Evolutionary conservation across 164 flowering plant species (phyloP).

Genomic region (Umbilicus rupestris): DNA sequence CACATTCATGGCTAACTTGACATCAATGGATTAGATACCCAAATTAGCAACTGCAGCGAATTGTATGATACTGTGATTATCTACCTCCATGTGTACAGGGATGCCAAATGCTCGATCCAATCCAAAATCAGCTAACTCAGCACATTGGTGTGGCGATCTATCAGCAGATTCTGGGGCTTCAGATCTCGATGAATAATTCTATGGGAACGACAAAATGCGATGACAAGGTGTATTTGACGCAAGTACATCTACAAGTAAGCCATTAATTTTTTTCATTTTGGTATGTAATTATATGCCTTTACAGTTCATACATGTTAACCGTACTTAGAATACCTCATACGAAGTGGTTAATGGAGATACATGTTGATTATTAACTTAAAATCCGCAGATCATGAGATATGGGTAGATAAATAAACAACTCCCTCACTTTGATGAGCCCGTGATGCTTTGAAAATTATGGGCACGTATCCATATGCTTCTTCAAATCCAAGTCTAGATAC

Average conservation of each 20-base stretch:
- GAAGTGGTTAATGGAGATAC: background rate
- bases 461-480: slow-evolving; percentile 92
- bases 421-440: slow-evolving; percentile 62
- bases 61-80: background rate
- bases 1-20: background rate
- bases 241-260: slow-evolving; percentile 53
- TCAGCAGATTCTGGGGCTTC: slow-evolving; percentile 88
- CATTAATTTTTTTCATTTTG: background rate
- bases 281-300: background rate
- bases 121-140: slow-evolving; percentile 94
- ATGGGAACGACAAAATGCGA: slow-evolving; percentile 90
- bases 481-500: slow-evolving; percentile 90
- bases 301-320: background rate
- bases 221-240: slow-evolving; percentile 83
- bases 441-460: slow-evolving; percentile 79
- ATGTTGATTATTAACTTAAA: background rate
- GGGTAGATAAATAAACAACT: slow-evolving; percentile 17
- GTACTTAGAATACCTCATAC: background rate
- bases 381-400: background rate
- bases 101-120: slow-evolving; percentile 95
- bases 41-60: background rate
- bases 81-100: slow-evolving; percentile 95
- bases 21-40: background rate
- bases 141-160: slow-evolving; percentile 81
- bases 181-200: slow-evolving; percentile 89